Percentiles rank a stretch among this genome's conserved stretches.
Conservation (phyloP, 78 protist species). For the Emiliania huxleyi region DNA sequence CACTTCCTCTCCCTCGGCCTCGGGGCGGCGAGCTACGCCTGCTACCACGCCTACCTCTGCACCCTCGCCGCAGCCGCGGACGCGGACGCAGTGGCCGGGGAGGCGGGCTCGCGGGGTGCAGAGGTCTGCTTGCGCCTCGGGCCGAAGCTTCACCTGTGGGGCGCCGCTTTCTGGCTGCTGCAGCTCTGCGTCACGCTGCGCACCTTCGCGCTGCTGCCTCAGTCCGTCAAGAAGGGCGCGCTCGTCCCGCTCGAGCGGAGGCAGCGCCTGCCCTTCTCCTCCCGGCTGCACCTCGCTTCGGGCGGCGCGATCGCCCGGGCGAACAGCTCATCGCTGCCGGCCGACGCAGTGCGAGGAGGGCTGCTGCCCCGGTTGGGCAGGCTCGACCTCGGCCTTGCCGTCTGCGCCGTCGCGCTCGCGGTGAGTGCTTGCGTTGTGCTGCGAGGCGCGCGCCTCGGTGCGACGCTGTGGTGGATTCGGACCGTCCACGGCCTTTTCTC, state of each 20-base stretch:
- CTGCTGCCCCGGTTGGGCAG: neutral
- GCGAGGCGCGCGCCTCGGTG: neutral
- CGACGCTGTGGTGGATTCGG: neutral
- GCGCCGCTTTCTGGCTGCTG: neutral
- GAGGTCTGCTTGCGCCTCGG: neutral
- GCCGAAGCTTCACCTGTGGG: neutral
- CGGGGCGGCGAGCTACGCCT: neutral
- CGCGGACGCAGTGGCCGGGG: neutral
- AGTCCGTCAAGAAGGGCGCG: neutral
- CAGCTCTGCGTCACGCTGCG: neutral
- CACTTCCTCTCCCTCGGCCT: neutral
- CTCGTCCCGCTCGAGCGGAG: neutral
- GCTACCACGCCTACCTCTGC: neutral
- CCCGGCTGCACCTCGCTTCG: neutral
- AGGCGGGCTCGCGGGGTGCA: too few species aligned
- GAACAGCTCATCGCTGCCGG: neutral
- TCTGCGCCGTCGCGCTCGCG: neutral
- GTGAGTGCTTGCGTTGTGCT: neutral
- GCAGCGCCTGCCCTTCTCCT: neutral
- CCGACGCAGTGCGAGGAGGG: neutral
- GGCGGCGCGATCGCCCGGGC: neutral
- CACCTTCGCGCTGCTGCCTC: neutral
- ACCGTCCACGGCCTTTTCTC: neutral
- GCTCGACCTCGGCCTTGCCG: neutral
- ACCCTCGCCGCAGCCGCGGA: neutral